phyloP scores from a whole-genome alignment of 75 land plant genomes.

The Picea sitchensis region DNA sequence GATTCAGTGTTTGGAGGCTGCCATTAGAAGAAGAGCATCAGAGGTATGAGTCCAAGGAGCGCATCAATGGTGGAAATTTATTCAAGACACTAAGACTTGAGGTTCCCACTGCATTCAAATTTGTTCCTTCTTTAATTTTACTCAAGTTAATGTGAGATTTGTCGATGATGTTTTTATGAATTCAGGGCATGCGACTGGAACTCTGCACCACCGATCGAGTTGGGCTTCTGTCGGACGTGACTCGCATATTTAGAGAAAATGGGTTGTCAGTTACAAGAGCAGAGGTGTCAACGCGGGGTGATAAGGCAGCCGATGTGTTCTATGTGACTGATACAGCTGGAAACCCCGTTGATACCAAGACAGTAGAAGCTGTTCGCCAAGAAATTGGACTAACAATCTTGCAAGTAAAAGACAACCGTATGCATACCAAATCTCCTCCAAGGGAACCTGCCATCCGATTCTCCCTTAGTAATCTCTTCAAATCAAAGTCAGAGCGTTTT shows the following conservation, averaged over 20 bases:
- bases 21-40: constrained; percentile 69
- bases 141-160: neutral
- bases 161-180: neutral
- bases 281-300: constrained; percentile 61
- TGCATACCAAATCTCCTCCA: constrained; percentile 15
- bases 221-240: constrained; percentile 80
- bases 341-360: constrained; percentile 44
- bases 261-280: constrained; percentile 84
- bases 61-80: neutral
- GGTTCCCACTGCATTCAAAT: too few species aligned
- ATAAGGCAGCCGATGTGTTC: constrained; percentile 59
- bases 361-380: constrained; percentile 54
- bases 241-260: constrained; percentile 82
- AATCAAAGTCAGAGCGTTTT: constrained; percentile 33
- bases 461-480: constrained; percentile 38
- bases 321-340: constrained; percentile 74
- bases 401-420: constrained; percentile 34
- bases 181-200: constrained; percentile 85
- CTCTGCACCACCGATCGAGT: constrained; percentile 56
- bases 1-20: constrained; percentile 79
- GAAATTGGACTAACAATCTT: constrained; percentile 41
- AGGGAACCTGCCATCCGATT: constrained; percentile 20
- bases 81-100: too few species aligned
- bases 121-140: neutral
- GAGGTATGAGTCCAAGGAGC: constrained; percentile 43